Evolutionary conservation across 148 eudicot genomes (phyloP), one percentile per base, ranked within the genome.

Genomic region (Vaccinium myrtillus): DNA sequence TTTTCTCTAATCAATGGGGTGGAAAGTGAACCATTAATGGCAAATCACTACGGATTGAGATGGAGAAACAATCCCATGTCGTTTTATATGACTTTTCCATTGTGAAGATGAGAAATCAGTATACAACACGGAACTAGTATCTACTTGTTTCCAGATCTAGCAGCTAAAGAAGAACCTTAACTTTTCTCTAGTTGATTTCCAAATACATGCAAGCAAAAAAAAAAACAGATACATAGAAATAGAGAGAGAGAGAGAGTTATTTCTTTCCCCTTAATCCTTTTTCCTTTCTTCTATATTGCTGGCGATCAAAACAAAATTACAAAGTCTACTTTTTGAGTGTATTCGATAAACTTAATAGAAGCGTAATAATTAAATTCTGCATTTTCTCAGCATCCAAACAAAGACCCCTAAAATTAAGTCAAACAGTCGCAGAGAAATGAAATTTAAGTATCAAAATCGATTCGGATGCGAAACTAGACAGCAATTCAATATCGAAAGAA

Each of bases 1-100:
- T 87, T 83, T 85, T 67, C 71, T 61, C 48, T 67, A 70, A 76
- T 30, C 25, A 84, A 89, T 89, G 86, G 56, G 81, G 84, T 87
- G 51, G 67, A 88, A 86, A 89, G 89, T 85, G 88, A 89, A 85
- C 87, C 77, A 77, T 78, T 80, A 84, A 81, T 75, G 59, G 25
- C 77, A 87, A 90, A 83, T 87, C 87, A 86, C 51, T 84, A 87
- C 81, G 51, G 83, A 59, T 79, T 49, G 63, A 10, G 75, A 67
- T 87, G 76, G 85, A 56, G 82, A 79, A 49, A 50, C 58, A 84
- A 75, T 32, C 49, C 78, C 73, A 13, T 39, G 74, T 74, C 78
- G 73, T 71, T 59, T 67, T 69, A 56, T 69, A 56, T 67, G 83
- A 71, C 84, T 48, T 84, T 82, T 81, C 76, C 49, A 54, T 55